Conservation (phyloP, 202 grass and related monocot species). For the Zizania palustris region DNA sequence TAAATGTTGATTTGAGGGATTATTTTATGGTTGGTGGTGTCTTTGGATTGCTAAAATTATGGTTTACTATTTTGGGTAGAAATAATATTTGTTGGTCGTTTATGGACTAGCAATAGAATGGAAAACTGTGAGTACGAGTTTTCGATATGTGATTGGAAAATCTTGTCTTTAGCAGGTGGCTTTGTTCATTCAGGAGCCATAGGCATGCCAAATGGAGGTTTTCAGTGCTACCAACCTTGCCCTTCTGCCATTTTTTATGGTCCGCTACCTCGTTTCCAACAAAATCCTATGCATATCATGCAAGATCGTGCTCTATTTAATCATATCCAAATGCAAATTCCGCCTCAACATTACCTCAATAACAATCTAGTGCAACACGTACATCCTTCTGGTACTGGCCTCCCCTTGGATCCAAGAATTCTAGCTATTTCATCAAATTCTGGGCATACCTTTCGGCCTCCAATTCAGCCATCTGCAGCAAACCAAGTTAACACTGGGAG, state of each 20-base stretch:
- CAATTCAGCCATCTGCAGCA: constrained; percentile 29
- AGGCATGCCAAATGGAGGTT: constrained; percentile 41
- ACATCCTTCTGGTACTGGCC: constrained; percentile 40
- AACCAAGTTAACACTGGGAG: constrained; percentile 41
- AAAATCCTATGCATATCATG: constrained; percentile 51
- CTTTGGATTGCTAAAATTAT: constrained; percentile 21
- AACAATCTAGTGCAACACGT: constrained; percentile 46
- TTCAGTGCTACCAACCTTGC: constrained; percentile 51
- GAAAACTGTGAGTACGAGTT: constrained; percentile 33
- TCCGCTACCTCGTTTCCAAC: constrained; percentile 46
- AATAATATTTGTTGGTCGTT: constrained; percentile 19
- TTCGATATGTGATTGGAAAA: constrained; percentile 30
- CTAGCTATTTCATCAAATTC: constrained; percentile 39
- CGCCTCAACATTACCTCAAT: constrained; percentile 41
- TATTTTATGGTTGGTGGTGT: not conserved
- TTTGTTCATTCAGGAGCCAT: constrained; percentile 41
- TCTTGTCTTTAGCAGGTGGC: constrained; percentile 41
- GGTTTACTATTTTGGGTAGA: constrained; percentile 17
- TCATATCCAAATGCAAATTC: constrained; percentile 44
- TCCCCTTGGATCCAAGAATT: constrained; percentile 56
- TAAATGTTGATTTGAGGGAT: not conserved
- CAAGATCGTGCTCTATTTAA: constrained; percentile 43
- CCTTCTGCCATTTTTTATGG: constrained; percentile 41
- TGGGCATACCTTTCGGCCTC: constrained; percentile 44
- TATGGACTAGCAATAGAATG: constrained; percentile 15